These are phyloP conservation scores for Penicillium crystallinum DNA, from an alignment of 495 filamentous ascomycete genomes.

Conservation along the genomic window DNA sequence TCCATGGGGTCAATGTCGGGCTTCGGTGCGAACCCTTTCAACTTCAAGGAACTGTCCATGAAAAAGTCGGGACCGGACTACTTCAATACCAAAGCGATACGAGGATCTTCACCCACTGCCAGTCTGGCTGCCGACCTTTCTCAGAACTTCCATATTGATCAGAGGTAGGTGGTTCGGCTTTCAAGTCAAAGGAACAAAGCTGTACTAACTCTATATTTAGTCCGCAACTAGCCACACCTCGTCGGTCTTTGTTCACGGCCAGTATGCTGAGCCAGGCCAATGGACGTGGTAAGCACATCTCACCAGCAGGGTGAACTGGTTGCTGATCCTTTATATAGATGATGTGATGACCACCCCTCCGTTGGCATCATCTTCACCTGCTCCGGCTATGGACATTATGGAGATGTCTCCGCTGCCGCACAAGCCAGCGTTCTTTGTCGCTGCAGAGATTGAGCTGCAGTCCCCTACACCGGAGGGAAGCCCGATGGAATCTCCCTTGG, in stretches of 20 bases:
- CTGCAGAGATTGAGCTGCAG: slow-evolving; percentile 54
- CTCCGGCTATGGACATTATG: slow-evolving; percentile 72
- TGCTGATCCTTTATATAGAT: slow-evolving; percentile 25
- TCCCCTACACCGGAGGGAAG: slow-evolving; percentile 60
- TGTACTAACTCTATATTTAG: slow-evolving; percentile 48
- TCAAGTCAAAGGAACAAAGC: slow-evolving; percentile 7
- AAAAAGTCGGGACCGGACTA: slow-evolving; percentile 56
- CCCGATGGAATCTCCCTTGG: slow-evolving; percentile 46
- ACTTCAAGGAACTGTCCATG: slow-evolving; percentile 70
- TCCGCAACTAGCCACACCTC: slow-evolving; percentile 84
- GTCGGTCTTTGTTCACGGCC: slow-evolving; percentile 86
- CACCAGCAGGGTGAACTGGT: not conserved
- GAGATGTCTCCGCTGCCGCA: slow-evolving; percentile 93
- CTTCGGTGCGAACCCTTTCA: slow-evolving; percentile 61
- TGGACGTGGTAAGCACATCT: slow-evolving; percentile 59
- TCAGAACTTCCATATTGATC: slow-evolving; percentile 92
- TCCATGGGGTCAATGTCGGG: slow-evolving; percentile 41
- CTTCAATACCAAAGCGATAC: slow-evolving; percentile 74
- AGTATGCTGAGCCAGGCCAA: slow-evolving; percentile 63
- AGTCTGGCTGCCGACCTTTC: slow-evolving; percentile 90
- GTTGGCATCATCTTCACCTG: slow-evolving; percentile 76
- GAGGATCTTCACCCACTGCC: slow-evolving; percentile 83
- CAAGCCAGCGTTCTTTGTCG: slow-evolving; percentile 62
- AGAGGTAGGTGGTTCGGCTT: slow-evolving; percentile 55
- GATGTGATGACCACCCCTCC: slow-evolving; percentile 81